Evolutionary conservation across 495 filamentous ascomycete species (phyloP).

Genomic region (Aspergillus campestris): DNA sequence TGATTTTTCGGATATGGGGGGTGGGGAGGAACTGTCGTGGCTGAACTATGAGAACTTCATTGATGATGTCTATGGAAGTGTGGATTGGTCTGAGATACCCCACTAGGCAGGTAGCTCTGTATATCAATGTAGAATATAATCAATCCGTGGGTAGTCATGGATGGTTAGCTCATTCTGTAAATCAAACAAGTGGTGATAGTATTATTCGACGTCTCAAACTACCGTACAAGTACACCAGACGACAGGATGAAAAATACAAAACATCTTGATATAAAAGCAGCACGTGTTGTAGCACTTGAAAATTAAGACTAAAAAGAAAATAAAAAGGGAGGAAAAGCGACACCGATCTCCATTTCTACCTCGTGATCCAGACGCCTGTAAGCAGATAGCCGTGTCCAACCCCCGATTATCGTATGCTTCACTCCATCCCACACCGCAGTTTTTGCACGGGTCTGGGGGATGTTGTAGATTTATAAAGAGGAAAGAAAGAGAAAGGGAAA

Average conservation of each 20-base stretch:
- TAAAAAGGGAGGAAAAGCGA: not conserved
- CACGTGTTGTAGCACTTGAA: not conserved
- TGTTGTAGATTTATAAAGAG: not conserved
- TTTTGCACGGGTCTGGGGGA: too few relatives aligned
- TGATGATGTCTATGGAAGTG: constrained; percentile 22
- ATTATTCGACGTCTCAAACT: too few relatives aligned
- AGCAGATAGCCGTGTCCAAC: not conserved
- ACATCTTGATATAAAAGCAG: constrained; percentile 2
- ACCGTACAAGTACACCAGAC: constrained; percentile 15
- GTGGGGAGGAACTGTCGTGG: constrained; percentile 20
- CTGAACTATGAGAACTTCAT: constrained; percentile 28
- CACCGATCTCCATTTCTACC: constrained; percentile 14
- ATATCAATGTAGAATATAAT: too few relatives aligned
- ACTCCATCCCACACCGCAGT: too few relatives aligned
- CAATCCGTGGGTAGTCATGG: too few relatives aligned
- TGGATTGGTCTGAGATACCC: constrained; percentile 1
- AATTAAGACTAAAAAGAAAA: not conserved
- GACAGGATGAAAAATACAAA: constrained; percentile 1
- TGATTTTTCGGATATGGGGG: constrained; percentile 9
- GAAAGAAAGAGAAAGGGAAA: not conserved
- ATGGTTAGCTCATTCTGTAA: too few relatives aligned
- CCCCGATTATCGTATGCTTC: not conserved
- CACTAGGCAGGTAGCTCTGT: too few relatives aligned
- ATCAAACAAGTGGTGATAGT: too few relatives aligned
- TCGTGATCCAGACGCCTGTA: constrained; percentile 15